A percentile compares a stretch with the other conserved stretches of the same genome.
Evolutionary conservation across 805 yeast species (phyloP).

Genomic region (Candida xiaguanensis): DNA sequence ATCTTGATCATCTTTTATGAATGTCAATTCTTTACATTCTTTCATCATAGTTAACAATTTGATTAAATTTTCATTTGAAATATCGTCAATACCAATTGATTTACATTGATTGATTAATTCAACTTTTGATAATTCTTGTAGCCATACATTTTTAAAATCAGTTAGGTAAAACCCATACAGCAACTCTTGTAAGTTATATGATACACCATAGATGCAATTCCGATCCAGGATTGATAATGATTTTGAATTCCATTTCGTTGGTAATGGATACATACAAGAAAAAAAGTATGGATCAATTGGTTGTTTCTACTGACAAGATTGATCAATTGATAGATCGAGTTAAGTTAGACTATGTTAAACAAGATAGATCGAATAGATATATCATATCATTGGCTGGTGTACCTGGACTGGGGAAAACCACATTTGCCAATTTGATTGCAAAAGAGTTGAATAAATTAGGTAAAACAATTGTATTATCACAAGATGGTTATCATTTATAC

Average conservation of each 20-base stretch:
- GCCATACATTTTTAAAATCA: conserved; percentile 26
- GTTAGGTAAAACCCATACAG: conserved; percentile 24
- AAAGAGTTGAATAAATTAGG: conserved; percentile 14
- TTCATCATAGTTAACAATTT: conserved; percentile 15
- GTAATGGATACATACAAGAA: conserved; percentile 6
- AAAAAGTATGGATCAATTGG: background rate
- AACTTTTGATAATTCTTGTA: conserved; percentile 15
- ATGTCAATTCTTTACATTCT: background rate
- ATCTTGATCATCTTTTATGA: background rate
- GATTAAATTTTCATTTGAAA: conserved; percentile 14
- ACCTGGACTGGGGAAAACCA: conserved; percentile 86
- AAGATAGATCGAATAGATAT: conserved; percentile 3
- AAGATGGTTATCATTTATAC: conserved; percentile 40
- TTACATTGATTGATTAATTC: conserved; percentile 17
- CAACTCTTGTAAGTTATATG: conserved; percentile 1
- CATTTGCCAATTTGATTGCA: conserved; percentile 51
- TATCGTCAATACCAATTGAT: conserved; percentile 26
- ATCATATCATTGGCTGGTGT: conserved; percentile 65
- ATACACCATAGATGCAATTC: conserved; percentile 15
- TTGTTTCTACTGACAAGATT: conserved; percentile 2
- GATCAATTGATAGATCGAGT: conserved; percentile 9
- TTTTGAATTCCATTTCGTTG: conserved; percentile 12
- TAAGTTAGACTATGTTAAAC: background rate
- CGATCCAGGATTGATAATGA: background rate
- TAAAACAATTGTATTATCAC: conserved; percentile 27